Evolutionary conservation across 371 early-diverging fungal genomes (phyloP).

Genomic region (Umbelopsis sp.): DNA sequence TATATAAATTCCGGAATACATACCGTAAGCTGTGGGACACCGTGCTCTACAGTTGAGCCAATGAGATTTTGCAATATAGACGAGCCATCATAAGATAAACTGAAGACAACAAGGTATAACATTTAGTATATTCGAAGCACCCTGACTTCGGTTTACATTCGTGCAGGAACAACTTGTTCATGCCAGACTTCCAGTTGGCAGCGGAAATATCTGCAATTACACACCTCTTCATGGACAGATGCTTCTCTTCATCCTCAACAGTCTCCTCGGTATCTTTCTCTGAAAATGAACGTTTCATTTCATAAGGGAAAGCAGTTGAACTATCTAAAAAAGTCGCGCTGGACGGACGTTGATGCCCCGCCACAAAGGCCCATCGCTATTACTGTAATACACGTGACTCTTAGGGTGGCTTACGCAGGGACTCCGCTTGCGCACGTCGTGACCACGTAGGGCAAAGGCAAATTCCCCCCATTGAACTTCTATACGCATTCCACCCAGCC

Average conservation of each 20-base stretch:
- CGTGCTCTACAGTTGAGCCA: not conserved
- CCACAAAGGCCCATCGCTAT: not conserved
- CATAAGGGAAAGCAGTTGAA: not conserved
- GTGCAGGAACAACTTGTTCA: not conserved
- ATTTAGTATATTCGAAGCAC: not conserved
- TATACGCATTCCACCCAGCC: not conserved
- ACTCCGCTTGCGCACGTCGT: not conserved
- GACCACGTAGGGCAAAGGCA: no score
- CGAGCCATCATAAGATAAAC: not conserved
- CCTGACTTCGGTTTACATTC: not conserved
- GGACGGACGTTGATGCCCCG: no score
- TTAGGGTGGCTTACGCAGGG: not conserved
- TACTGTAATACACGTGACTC: not conserved
- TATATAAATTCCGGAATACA: not conserved
- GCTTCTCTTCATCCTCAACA: not conserved
- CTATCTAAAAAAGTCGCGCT: not conserved
- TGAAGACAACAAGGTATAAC: not conserved
- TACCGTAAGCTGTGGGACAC: not conserved
- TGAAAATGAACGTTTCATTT: constrained; percentile 13
- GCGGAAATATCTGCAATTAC: not conserved
- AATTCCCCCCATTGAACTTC: no score
- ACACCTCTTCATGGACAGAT: not conserved
- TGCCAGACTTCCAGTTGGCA: not conserved
- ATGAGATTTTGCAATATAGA: not conserved
- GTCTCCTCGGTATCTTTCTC: not conserved